Evolutionary conservation across 805 yeast species (phyloP).

Genomic region (Komagataella pastoris): DNA sequence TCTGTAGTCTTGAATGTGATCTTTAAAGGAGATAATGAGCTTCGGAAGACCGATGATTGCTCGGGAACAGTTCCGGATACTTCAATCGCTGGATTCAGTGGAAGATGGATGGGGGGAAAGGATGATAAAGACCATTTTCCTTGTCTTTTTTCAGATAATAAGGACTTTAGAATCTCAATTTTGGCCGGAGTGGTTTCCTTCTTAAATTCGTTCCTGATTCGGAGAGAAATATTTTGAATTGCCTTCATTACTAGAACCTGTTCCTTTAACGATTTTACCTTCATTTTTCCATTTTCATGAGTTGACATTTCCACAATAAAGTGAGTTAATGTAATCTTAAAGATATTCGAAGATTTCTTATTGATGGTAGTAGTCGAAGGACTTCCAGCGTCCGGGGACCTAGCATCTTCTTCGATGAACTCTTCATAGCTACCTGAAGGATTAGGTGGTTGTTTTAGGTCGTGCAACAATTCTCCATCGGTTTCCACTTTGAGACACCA

Average conservation of each 20-base stretch:
- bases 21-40: slow-evolving; percentile 81
- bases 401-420: slow-evolving; percentile 7
- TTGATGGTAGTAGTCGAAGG: not conserved
- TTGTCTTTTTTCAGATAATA: slow-evolving; percentile 36
- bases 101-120: slow-evolving; percentile 49
- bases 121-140: slow-evolving; percentile 17
- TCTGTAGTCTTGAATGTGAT: slow-evolving; percentile 52
- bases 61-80: slow-evolving; percentile 69
- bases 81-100: slow-evolving; percentile 69
- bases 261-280: slow-evolving; percentile 15
- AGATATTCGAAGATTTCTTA: slow-evolving; percentile 5
- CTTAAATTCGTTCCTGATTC: slow-evolving; percentile 37
- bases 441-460: not conserved
- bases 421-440: not conserved
- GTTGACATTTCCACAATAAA: slow-evolving; percentile 13
- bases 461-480: slow-evolving; percentile 34
- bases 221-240: slow-evolving; percentile 50
- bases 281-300: slow-evolving; percentile 12
- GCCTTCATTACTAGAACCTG: slow-evolving; percentile 63
- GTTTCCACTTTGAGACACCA: slow-evolving; percentile 90
- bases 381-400: slow-evolving; percentile 3
- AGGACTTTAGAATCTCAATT: slow-evolving; percentile 50
- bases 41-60: slow-evolving; percentile 78
- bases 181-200: slow-evolving; percentile 74
- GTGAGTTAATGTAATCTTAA: slow-evolving; percentile 14